Conservation (phyloP, 352 stramenopile genomes). For the Phytopythium cucurbitacearum region DNA sequence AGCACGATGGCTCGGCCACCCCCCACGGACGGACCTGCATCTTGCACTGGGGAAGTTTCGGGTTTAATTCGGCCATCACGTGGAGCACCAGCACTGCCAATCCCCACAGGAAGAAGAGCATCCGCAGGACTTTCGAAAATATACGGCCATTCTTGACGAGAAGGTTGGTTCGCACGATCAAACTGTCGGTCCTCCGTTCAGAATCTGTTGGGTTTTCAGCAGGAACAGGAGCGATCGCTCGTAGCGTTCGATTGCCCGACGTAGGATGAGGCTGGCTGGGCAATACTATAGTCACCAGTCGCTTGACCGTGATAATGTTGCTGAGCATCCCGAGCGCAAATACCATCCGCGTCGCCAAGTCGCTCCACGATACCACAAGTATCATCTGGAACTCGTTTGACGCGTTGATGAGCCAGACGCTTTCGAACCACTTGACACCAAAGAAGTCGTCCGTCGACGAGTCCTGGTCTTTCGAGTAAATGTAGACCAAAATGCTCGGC, state of each 20-base stretch:
- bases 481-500: constrained; percentile 13
- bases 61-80: constrained; percentile 12
- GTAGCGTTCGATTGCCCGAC: neutral
- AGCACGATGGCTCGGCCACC: constrained; percentile 14
- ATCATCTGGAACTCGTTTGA: constrained; percentile 33
- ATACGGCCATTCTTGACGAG: neutral
- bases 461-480: constrained; percentile 18
- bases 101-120: constrained; percentile 23
- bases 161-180: neutral
- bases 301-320: constrained; percentile 26
- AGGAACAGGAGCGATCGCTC: neutral
- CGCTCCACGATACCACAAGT: constrained; percentile 19
- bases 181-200: neutral
- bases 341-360: constrained; percentile 18
- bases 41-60: constrained; percentile 18
- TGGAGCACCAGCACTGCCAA: constrained; percentile 19
- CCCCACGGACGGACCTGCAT: constrained; percentile 24
- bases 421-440: constrained; percentile 19
- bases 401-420: constrained; percentile 24
- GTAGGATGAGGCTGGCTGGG: neutral
- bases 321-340: constrained; percentile 30
- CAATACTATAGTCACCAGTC: constrained; percentile 7
- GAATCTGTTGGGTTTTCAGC: neutral
- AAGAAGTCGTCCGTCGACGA: constrained; percentile 11
- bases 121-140: constrained; percentile 11